Conservation (phyloP, 768 basidiomycete species). For the Cystobasidium tubakii region DNA sequence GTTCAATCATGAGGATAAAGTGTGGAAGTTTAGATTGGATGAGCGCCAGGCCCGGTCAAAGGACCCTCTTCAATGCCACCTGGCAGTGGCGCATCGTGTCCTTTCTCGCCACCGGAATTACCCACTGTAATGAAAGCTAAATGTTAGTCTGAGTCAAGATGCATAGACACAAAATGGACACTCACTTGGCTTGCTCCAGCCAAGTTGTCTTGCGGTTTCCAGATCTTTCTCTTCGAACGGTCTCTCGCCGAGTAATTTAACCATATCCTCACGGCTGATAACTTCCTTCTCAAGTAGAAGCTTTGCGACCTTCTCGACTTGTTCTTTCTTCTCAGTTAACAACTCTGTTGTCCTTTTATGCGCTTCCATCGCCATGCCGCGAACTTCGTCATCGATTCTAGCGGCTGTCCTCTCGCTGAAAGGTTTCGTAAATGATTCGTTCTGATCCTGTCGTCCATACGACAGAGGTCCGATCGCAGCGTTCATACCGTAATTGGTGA, state of each 20-base stretch:
- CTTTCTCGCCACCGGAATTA: constrained; percentile 6
- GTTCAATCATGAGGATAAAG: not conserved
- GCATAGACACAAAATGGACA: not conserved
- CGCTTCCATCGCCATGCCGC: constrained; percentile 88
- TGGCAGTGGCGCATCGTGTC: constrained; percentile 29
- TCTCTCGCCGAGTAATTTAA: constrained; percentile 69
- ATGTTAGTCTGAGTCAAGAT: not conserved
- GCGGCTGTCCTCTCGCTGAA: constrained; percentile 97
- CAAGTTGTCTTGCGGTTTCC: constrained; percentile 19
- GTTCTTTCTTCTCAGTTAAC: constrained; percentile 69
- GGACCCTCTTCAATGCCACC: constrained; percentile 31
- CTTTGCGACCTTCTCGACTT: constrained; percentile 90
- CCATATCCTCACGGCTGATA: constrained; percentile 89
- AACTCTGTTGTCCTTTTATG: constrained; percentile 77
- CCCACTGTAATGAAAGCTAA: not conserved
- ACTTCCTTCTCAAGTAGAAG: constrained; percentile 90
- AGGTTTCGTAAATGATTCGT: constrained; percentile 89
- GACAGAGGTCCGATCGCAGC: constrained; percentile 87
- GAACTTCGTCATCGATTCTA: constrained; percentile 81
- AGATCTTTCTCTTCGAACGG: constrained; percentile 77
- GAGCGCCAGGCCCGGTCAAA: not conserved
- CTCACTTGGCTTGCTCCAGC: constrained; percentile 24
- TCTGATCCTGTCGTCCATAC: constrained; percentile 77
- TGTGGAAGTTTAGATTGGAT: not conserved
- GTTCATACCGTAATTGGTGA: constrained; percentile 74